phyloP scores from a whole-genome alignment of 78 protist genomes.

The Guillardia theta region DNA sequence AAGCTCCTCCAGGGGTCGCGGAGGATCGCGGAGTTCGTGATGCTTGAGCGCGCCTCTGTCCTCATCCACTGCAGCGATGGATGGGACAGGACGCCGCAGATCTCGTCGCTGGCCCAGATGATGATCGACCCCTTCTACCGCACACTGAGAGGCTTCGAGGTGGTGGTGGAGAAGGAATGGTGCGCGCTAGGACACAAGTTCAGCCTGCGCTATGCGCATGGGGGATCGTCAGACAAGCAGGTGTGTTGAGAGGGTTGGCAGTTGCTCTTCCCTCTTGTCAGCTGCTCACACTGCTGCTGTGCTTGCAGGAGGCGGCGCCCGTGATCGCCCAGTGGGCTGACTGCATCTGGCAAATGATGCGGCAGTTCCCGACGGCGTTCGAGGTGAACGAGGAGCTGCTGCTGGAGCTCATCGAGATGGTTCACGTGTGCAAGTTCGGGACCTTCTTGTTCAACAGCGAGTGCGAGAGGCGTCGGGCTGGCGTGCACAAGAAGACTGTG shows the following conservation, averaged over 20 bases:
- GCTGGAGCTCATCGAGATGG: conserved; percentile 20
- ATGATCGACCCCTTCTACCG: conserved; percentile 59
- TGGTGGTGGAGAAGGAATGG: conserved; percentile 92
- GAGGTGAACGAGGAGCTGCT: background rate
- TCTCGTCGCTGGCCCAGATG: conserved; percentile 55
- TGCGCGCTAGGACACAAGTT: conserved; percentile 80
- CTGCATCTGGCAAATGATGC: conserved; percentile 75
- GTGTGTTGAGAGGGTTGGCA: background rate
- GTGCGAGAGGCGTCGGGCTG: background rate
- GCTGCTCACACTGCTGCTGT: background rate
- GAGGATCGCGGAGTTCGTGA: conserved; percentile 35
- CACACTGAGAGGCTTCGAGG: conserved; percentile 50
- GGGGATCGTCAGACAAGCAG: conserved; percentile 23
- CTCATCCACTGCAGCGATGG: conserved; percentile 40
- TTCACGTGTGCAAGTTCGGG: conserved; percentile 73
- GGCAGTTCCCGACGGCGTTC: conserved; percentile 58
- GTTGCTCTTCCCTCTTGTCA: background rate
- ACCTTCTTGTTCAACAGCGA: conserved; percentile 70
- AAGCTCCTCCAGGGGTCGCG: conserved; percentile 38
- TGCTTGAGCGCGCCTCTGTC: conserved; percentile 37
- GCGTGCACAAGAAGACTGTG: background rate
- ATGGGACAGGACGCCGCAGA: conserved; percentile 70
- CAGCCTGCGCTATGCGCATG: background rate
- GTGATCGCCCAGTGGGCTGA: conserved; percentile 91
- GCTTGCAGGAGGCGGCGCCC: conserved; percentile 70